Conservation (phyloP, 2,329 filamentous ascomycete species). For the Colletotrichum camelliae region DNA sequence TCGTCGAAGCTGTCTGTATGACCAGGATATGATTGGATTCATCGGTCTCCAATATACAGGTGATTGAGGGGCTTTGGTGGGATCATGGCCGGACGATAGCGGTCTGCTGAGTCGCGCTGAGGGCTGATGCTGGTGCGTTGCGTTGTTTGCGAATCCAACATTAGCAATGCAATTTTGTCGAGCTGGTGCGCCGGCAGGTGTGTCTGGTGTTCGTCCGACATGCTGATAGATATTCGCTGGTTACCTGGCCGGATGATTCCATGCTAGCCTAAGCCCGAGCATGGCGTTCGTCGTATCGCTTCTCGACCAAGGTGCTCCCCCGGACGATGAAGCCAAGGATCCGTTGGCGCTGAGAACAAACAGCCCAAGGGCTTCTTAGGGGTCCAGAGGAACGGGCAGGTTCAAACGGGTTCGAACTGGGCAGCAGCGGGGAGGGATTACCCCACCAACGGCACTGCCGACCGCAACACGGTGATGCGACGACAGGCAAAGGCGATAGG, state of each 20-base stretch:
- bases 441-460: slow-evolving; percentile 14
- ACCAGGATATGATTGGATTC: neutral
- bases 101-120: slow-evolving; percentile 4
- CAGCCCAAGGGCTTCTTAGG: neutral
- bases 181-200: neutral
- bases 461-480: neutral
- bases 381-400: neutral
- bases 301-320: neutral
- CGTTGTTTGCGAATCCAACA: neutral
- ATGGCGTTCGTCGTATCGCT: neutral
- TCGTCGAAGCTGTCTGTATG: neutral
- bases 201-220: neutral
- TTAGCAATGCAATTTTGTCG: neutral
- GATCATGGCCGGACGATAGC: neutral
- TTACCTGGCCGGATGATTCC: neutral
- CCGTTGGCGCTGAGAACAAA: neutral
- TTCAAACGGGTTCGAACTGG: neutral
- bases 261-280: neutral
- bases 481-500: neutral
- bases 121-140: neutral
- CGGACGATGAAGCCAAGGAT: neutral
- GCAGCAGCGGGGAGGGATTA: neutral
- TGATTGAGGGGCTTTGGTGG: slow-evolving; percentile 9
- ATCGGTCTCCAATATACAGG: neutral
- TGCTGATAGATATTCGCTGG: neutral